Evolutionary conservation across 106 monocot genomes (phyloP), one percentile per base, ranked within the genome.

Genomic region (Dendrobium chrysotoxum): DNA sequence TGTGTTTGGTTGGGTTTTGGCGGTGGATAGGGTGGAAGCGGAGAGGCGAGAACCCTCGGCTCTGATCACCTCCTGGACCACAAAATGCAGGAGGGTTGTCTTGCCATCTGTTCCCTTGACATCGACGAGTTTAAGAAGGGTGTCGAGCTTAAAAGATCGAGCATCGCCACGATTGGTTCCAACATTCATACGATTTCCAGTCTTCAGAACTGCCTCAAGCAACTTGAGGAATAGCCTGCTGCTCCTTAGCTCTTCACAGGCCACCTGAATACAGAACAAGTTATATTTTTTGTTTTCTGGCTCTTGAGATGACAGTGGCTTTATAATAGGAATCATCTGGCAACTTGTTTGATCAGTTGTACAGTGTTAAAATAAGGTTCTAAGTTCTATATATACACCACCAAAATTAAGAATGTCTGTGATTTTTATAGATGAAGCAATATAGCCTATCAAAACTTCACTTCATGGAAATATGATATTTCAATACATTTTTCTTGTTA

Each of bases 151-250:
- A 82, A 98, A 98, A 7, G 97, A 94, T 30, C 76, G 89, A 1
- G 97, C 97, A 81, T 91, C 90, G 1, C 97, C 97, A 16, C 94
- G 88, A 67, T 98, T 90, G n/a, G 97, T 98, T 12, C 97, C 97
- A 6, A 98, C 91, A 38, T 94, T 98, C 94, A 98, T 98, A 7
- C 90, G 88, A 85, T 98, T 98, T 9, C 97, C 97, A 13, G 94
- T 94, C 85, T 94, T 98, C 23, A 98, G 83, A 17, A 98, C 92
- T 7, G 97, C 94, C 75, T 94, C 97, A 28, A 98, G 85, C 53
- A 98, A 90, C 84, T 92, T 98, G 28, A 94, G 81, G 79, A 98
- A 98, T 55, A 94, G 66, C 21, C 92, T 83, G 88, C 92, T 94
- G 82, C 77, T 92, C 30, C 97, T 90, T 53, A 98, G 84, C 82